Base-by-base conservation (phyloP, 2,329 filamentous ascomycete genomes). In the Pseudocercospora macadamiae region DNA sequence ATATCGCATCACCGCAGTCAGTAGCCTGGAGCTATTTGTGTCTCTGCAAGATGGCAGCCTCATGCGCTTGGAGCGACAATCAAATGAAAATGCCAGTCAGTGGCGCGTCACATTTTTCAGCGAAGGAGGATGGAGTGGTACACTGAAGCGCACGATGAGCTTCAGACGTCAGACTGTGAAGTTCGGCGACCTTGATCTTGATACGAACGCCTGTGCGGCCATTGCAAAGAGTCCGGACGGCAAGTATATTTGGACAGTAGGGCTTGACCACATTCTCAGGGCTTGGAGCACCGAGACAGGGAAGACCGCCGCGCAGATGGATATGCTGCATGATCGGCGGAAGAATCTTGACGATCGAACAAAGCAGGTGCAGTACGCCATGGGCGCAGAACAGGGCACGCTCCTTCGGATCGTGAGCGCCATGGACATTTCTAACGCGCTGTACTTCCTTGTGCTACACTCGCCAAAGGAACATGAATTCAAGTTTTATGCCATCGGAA, bases 381-480 rank as follows among this genome's bases (percentile, higher is more conserved):
- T 97, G 62, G 90, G 92, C 59, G 89, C 93, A 0, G 85, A 87
- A 4, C 90, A 95, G 69, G 83, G 85, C 12, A 90, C 90, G 58
- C 81, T 96, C 10, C 81, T 97, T 57, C 87, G 88, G 56, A 80
- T 96, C 16, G 81, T 93, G 10, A 49, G 64, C 7, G 53, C 57
- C 9, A 61, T 54, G 18, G 60, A 56, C 26, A 45, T 63, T 21
- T 55, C 61, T 10, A 57, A 57, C 23, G 63, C 55, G 5, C 51
- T 42, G n/a, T 88, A 86, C 70, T 83, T 83, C 59, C 84, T 93
- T 54, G 86, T 91, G 34, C 93, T 91, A 7, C 96, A 92, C 74
- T 97, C 93, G 9, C 93, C 95, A 0, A 86, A 95, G 63, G 89
- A 92, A 26, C 85, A 95, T 32, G 89, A 93, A 71, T 97, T 99